phyloP scores from a whole-genome alignment of 1,284 basidiomycete species.

The Golubevia sp. region DNA sequence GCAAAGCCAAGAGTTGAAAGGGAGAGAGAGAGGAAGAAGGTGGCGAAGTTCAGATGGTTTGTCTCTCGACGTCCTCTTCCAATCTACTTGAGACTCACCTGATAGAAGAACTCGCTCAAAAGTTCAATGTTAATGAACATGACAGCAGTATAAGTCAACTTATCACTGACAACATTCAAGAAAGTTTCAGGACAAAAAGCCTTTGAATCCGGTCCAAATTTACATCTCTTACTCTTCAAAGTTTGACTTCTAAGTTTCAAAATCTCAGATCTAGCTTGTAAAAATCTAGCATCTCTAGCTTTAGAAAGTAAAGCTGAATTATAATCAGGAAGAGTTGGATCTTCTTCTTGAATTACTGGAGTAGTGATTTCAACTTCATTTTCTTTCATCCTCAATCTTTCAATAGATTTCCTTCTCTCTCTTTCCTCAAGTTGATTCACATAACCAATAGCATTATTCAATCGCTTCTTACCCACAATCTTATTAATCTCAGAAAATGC shows the following conservation, averaged over 20 bases:
- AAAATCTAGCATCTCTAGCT: constrained; percentile 90
- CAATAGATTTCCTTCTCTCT: constrained; percentile 70
- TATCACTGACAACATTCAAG: constrained; percentile 93
- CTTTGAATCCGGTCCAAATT: constrained; percentile 80
- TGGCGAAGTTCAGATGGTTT: background rate
- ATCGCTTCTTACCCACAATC: constrained; percentile 80
- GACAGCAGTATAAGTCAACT: constrained; percentile 90
- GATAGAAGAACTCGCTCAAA: constrained; percentile 97
- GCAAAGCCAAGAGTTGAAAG: background rate
- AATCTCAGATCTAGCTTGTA: constrained; percentile 78
- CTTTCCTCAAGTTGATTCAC: constrained; percentile 81
- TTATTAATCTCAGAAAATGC: constrained; percentile 83
- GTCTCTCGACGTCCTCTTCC: no score
- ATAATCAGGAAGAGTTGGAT: constrained; percentile 67
- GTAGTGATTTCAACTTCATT: no score
- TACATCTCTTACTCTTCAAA: constrained; percentile 85
- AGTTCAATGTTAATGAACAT: constrained; percentile 95
- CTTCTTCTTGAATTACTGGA: no score
- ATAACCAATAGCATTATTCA: constrained; percentile 79
- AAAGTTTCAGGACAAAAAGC: constrained; percentile 95
- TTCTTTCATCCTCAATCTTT: constrained; percentile 43
- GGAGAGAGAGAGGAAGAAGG: background rate
- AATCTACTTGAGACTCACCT: constrained; percentile 70
- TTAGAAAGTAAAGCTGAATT: constrained; percentile 70
- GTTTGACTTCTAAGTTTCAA: constrained; percentile 82